phyloP scores from a whole-genome alignment of 805 yeast genomes.

The Schwanniomyces occidentalis region DNA sequence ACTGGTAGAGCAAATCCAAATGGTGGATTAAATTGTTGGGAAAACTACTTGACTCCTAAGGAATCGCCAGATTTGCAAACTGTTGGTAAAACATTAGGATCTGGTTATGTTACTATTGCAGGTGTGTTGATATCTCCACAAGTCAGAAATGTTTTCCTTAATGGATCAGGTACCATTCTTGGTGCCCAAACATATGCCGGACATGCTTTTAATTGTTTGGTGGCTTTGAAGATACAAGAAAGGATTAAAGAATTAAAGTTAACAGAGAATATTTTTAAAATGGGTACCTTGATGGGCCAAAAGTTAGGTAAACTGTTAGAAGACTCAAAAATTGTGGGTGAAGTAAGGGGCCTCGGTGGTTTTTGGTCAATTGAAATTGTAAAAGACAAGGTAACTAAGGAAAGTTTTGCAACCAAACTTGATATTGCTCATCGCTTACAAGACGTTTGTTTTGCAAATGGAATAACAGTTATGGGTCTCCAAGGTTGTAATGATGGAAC shows the following conservation, averaged over 20 bases:
- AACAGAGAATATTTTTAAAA: constrained; percentile 39
- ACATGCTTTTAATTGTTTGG: constrained; percentile 28
- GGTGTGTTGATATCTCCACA: constrained; percentile 31
- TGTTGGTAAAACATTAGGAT: constrained; percentile 33
- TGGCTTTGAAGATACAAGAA: constrained; percentile 28
- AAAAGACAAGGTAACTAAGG: constrained; percentile 51
- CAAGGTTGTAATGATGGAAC: constrained; percentile 33
- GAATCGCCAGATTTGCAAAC: constrained; percentile 33
- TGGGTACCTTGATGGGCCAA: constrained; percentile 46
- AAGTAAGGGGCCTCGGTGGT: constrained; percentile 63
- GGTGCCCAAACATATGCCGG: constrained; percentile 28
- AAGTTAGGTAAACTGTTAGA: constrained; percentile 18
- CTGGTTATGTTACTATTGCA: constrained; percentile 32
- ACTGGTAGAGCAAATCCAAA: constrained; percentile 29
- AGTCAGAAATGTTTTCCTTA: constrained; percentile 18
- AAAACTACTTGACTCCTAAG: constrained; percentile 22
- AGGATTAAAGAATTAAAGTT: constrained; percentile 33
- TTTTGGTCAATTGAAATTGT: constrained; percentile 62
- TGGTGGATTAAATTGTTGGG: constrained; percentile 32
- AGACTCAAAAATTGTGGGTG: constrained; percentile 42
- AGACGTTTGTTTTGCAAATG: constrained; percentile 41
- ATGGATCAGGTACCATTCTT: constrained; percentile 18
- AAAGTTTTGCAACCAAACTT: constrained; percentile 40
- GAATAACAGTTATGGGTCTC: constrained; percentile 48
- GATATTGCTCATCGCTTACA: constrained; percentile 39